Evolutionary conservation across 169 alveolate species (phyloP), one percentile per base, ranked within the genome.

Genomic region (Cryptosporidium meleagridis): DNA sequence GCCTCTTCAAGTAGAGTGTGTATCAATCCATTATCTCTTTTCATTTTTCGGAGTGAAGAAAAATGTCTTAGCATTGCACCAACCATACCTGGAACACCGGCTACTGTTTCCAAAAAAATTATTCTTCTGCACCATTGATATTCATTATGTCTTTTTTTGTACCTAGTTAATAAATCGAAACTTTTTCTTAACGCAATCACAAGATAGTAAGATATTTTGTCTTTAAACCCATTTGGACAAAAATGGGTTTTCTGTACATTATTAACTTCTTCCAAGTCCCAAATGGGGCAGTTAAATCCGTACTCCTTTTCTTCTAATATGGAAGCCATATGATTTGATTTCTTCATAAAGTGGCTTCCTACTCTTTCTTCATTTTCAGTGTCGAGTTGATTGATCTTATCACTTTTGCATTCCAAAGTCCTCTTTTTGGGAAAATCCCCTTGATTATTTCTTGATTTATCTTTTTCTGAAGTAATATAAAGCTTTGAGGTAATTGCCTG

Each of bases 1-100:
- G 96, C 94, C 39, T 94, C 95, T 55, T 94, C 95, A 21, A 94
- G 87, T 5, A 92, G 61, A 12, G 91, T 87, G 53, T 94, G 94
- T n/a, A 94, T 92, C 95, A 94, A 91, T 3, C 94, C 95, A 18
- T 89, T 62, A 75, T 93, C 96, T 41, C 92, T 70, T 71, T 92
- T 85, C 94, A 91, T 80, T 35, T 70, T 41, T 89, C 95, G 71
- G 26, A 93, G 84, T 23, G 94, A 85, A 65, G 80, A 33, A 37
- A 93, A 85, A 53, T 93, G 95, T 52, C 93, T 72, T 45, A 69
- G 67, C 94, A 92, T 92, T 59, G 92, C 95, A 10, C 94, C 95
- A 44, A 86, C 94, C 72, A 93, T 92, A 31, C 95, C 95, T 10
- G 94, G 94, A 18, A 93, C 93, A 8, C 93, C 93, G 70, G 95